Evolutionary conservation across 2,329 filamentous ascomycete genomes (phyloP).

Genomic region (Sclerotinia minor): DNA sequence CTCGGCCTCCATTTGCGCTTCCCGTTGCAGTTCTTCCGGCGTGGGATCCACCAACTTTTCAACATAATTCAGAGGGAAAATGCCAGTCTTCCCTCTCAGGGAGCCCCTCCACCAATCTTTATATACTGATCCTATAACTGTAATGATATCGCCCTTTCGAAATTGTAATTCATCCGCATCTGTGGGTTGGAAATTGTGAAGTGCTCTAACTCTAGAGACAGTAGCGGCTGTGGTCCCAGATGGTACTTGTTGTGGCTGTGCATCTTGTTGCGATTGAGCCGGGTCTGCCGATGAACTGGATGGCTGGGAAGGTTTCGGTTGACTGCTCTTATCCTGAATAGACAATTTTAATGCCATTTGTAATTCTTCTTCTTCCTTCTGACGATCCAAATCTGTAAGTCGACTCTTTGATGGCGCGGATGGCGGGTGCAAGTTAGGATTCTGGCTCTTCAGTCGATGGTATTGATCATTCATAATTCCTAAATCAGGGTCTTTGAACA

Average conservation of each 20-base stretch:
- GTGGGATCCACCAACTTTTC: constrained; percentile 96
- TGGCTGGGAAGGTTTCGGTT: constrained; percentile 45
- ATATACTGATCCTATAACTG: constrained; percentile 94
- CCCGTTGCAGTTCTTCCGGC: constrained; percentile 86
- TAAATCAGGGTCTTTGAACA: constrained; percentile 89
- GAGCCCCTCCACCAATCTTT: constrained; percentile 99
- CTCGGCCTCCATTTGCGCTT: constrained; percentile 90
- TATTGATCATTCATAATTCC: constrained; percentile 98
- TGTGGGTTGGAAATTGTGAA: constrained; percentile 93
- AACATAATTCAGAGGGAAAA: constrained; percentile 98
- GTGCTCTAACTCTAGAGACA: constrained; percentile 86
- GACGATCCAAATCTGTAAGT: constrained; percentile 84
- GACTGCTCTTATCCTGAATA: constrained; percentile 78
- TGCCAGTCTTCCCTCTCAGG: constrained; percentile 89
- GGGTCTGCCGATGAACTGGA: constrained; percentile 45
- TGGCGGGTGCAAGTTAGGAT: constrained; percentile 86
- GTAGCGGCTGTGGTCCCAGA: constrained; percentile 93
- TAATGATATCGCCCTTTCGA: constrained; percentile 94
- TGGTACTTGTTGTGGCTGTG: constrained; percentile 57
- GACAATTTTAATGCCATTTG: constrained; percentile 94
- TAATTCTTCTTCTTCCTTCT: constrained; percentile 95
- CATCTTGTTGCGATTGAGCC: constrained; percentile 44
- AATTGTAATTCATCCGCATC: constrained; percentile 95
- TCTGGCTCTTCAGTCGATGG: constrained; percentile 76
- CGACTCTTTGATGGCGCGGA: constrained; percentile 92